Base-by-base conservation (phyloP, 495 filamentous ascomycete species). In the Penicillium samsonianum region DNA sequence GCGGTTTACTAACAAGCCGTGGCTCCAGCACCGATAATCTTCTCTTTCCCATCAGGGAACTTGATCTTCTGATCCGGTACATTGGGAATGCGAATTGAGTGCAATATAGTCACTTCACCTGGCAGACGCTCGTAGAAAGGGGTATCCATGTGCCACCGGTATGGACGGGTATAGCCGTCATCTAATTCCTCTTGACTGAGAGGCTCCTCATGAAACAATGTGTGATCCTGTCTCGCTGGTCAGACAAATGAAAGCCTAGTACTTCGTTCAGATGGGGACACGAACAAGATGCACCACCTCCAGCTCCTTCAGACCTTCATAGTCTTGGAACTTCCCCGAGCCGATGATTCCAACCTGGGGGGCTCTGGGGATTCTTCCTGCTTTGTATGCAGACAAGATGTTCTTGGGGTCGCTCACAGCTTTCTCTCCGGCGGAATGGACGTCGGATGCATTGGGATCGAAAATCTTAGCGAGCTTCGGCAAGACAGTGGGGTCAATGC, bases 341-440 rank as follows among this genome's bases (percentile, higher is more conserved):
- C 56, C 56, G 30, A 58, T 52, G n/a, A 58, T 58, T 46, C 56
- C 56, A 53, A 58, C 56, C 5, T 58, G 56, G 1, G 48, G 56
- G 22, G 56, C 56, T n/a, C 26, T 53, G 10, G 56, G 60, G 33
- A 62, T 62, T 47, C 60, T 46, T 3, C 54, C 54, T 12, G 60
- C 49, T 40, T 62, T 58, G 37, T 58, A 62, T n/a, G 55, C 54
- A 8, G 60, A 62, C 11, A 62, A 25, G 17, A 62, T 58, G 25
- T 62, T 58, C 30, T 43, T 54, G 17, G 55, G 60, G 30, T 62
- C 43, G 19, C 55, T 58, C 4, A 62, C 54, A 12, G 60, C 55
- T 44, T 62, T 62, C 47, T 58, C 55, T 7, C 54, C 60, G 3
- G 55, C 60, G 2, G 56, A 58, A 19, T 58, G 56, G 28, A 58